Conservation (phyloP, 2,329 filamentous ascomycete genomes). For the Neonectria hederae region DNA sequence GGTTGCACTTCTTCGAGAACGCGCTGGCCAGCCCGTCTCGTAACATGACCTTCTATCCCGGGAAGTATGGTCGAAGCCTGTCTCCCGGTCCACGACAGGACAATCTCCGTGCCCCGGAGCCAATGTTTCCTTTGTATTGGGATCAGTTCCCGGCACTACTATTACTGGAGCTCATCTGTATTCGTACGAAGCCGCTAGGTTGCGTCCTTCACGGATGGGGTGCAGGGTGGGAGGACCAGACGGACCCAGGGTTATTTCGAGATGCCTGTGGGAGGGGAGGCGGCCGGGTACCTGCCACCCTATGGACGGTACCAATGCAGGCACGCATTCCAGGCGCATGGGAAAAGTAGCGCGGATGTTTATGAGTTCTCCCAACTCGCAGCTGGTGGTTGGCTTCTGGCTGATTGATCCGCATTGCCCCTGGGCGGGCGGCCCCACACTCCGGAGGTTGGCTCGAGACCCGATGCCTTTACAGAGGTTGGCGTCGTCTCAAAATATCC, state of each 20-base stretch:
- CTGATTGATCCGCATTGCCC: neutral
- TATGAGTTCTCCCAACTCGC: slow-evolving; percentile 2
- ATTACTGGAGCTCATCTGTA: slow-evolving; percentile 27
- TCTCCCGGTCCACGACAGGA: slow-evolving; percentile 1
- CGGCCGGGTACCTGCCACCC: slow-evolving; percentile 34
- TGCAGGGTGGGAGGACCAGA: slow-evolving; percentile 26
- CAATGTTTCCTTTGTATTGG: slow-evolving; percentile 36
- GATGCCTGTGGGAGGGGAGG: slow-evolving; percentile 18
- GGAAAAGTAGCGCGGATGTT: slow-evolving; percentile 27
- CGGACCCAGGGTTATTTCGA: slow-evolving; percentile 32
- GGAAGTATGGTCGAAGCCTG: slow-evolving; percentile 8
- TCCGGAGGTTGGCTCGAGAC: slow-evolving; percentile 38
- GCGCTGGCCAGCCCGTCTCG: slow-evolving; percentile 25
- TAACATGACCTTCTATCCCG: slow-evolving; percentile 25
- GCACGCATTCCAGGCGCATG: slow-evolving; percentile 33
- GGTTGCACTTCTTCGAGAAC: slow-evolving; percentile 42
- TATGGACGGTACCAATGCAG: slow-evolving; percentile 33
- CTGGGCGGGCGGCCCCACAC: slow-evolving; percentile 40
- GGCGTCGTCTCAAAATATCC: slow-evolving; percentile 30
- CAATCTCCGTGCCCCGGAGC: slow-evolving; percentile 28
- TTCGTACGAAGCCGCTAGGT: slow-evolving; percentile 6
- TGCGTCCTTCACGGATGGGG: slow-evolving; percentile 20
- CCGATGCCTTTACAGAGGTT: slow-evolving; percentile 25
- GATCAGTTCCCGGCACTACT: slow-evolving; percentile 32
- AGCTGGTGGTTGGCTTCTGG: slow-evolving; percentile 23